Conservation (phyloP, 768 basidiomycete species). For the Multifurca ochricompacta region DNA sequence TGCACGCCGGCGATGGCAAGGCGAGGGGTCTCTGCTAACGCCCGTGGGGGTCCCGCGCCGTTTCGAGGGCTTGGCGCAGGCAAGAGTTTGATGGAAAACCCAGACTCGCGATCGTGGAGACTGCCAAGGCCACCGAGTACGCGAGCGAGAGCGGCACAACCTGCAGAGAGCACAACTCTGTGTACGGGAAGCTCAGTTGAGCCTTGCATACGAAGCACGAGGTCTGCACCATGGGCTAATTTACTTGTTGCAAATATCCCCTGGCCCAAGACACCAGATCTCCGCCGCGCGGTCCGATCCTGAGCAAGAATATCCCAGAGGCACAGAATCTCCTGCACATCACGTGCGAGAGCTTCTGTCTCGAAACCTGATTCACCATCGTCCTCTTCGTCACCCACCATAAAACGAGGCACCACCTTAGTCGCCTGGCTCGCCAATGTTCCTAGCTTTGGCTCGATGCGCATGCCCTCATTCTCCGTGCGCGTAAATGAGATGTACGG, state of each 20-base stretch:
- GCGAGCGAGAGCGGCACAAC: constrained; percentile 40
- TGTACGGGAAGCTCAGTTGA: constrained; percentile 50
- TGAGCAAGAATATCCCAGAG: constrained; percentile 21
- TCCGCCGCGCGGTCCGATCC: constrained; percentile 3
- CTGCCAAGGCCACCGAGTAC: constrained; percentile 33
- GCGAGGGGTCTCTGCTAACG: constrained; percentile 14
- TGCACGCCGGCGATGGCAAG: constrained; percentile 49
- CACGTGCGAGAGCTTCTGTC: constrained; percentile 25
- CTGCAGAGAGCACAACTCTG: constrained; percentile 53
- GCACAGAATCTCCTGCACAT: constrained; percentile 30
- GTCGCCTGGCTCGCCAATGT: background rate
- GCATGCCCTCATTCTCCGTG: constrained; percentile 19
- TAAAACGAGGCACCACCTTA: background rate
- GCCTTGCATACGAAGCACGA: constrained; percentile 41
- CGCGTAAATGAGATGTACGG: constrained; percentile 40
- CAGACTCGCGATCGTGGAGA: constrained; percentile 17
- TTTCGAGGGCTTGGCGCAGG: constrained; percentile 3
- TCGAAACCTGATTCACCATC: constrained; percentile 23
- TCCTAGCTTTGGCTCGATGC: constrained; percentile 7
- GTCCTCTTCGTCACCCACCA: constrained; percentile 21
- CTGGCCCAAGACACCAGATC: background rate
- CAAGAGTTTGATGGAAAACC: constrained; percentile 29
- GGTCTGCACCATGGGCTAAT: constrained; percentile 53
- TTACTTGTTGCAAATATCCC: background rate
- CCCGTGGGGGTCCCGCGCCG: constrained; percentile 11